These are phyloP conservation scores for Sanghuangporus baumii DNA, from an alignment of 1,284 basidiomycete genomes.

Conservation along the genomic window DNA sequence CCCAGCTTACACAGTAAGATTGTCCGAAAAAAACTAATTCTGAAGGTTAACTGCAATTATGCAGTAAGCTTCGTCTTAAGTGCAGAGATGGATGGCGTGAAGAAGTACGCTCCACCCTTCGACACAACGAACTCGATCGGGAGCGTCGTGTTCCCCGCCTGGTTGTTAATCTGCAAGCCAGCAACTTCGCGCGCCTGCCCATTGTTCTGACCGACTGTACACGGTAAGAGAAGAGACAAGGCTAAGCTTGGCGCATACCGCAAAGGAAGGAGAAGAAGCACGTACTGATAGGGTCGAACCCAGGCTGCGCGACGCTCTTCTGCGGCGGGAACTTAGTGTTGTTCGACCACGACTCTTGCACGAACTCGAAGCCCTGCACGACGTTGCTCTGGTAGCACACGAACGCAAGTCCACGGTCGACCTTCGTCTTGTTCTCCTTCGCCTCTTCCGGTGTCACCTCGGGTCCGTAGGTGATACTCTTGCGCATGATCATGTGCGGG, in stretches of 20 bases:
- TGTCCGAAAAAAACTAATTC: background rate
- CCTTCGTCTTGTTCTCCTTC: slow-evolving; percentile 29
- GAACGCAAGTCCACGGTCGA: slow-evolving; percentile 47
- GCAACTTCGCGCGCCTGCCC: slow-evolving; percentile 29
- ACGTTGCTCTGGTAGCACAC: slow-evolving; percentile 44
- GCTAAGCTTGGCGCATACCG: background rate
- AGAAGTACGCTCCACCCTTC: slow-evolving; percentile 40
- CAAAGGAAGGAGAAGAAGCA: background rate
- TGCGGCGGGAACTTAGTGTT: slow-evolving; percentile 25
- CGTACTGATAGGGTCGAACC: slow-evolving; percentile 27
- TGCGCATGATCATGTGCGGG: slow-evolving; percentile 35
- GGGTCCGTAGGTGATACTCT: slow-evolving; percentile 42
- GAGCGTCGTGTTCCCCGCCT: slow-evolving; percentile 24
- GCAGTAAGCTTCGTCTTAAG: slow-evolving; percentile 24
- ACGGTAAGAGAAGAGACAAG: slow-evolving; percentile 10
- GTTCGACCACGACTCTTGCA: slow-evolving; percentile 36
- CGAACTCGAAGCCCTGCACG: slow-evolving; percentile 41
- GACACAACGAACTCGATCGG: slow-evolving; percentile 30
- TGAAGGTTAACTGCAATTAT: background rate
- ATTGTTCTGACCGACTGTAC: slow-evolving; percentile 38
- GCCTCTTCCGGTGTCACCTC: slow-evolving; percentile 38
- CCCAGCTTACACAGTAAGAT: no score
- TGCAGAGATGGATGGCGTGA: slow-evolving; percentile 35
- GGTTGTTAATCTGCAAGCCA: slow-evolving; percentile 37
- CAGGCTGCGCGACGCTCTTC: slow-evolving; percentile 18